Evolutionary conservation across 2,329 filamentous ascomycete species (phyloP), one percentile per base, ranked within the genome.

Genomic region (Pseudocercospora fijiensis): DNA sequence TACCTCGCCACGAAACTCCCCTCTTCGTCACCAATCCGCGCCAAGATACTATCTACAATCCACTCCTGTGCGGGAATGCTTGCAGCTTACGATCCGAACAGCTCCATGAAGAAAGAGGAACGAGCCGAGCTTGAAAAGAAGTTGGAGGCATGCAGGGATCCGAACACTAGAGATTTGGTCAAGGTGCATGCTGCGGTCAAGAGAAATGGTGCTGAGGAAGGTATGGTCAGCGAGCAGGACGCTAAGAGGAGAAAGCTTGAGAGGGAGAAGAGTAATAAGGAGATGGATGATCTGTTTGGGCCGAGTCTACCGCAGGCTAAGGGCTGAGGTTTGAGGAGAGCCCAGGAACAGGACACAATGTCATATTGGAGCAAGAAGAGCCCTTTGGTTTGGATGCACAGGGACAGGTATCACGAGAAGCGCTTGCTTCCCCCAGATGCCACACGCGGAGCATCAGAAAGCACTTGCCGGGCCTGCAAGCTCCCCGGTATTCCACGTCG

Each of bases 141-240:
- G 74, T 80, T 93, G n/a, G 86, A 85, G 65, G 85, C 84, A 70
- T 93, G 90, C 70, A 82, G 88, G 62, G 90, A 94, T 71, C 90
- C 90, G 0, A 88, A 91, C 69, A 86, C 90, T 61, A 86, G 84
- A 49, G 89, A 93, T 75, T 77, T 93, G 3, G 87, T 92, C 18
- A 87, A 86, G 55, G 78, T 90, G 57, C 88, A 90, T 71, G 83
- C 84, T 67, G 85, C 86, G 20, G 83, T 88, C 70, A 86, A 81
- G 71, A 70, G 78, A 55, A 78, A 79, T 26, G 71, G 69, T 1
- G 76, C 72, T 0, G 74, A 76, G 45, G 75, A 76, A 0, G 77
- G 75, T 1, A 76, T 70, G n/a, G 69, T 71, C 27, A 61, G 81
- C 28, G 78, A 78, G 60, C 78, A 79, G 66, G 77, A 78, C 62